Conservation (phyloP, 495 filamentous ascomycete genomes). For the Annulohypoxylon stygium region DNA sequence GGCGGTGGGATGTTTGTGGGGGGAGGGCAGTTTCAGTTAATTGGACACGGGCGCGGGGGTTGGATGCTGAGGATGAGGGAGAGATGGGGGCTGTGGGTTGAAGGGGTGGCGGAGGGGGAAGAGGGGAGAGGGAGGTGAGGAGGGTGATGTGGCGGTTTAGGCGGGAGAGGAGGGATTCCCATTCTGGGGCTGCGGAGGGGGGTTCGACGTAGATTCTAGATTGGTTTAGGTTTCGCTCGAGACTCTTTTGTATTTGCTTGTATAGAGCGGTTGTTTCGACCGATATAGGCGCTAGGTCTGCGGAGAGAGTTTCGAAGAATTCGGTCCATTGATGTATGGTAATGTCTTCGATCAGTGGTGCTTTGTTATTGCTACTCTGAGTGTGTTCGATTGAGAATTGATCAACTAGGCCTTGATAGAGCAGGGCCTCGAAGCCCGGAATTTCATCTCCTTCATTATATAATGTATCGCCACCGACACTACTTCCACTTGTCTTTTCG, state of each 20-base stretch:
- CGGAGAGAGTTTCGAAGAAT: slow-evolving; percentile 52
- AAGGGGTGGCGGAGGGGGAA: background rate
- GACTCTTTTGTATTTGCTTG: slow-evolving; percentile 47
- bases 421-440: slow-evolving; percentile 43
- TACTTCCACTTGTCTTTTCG: background rate
- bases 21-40: slow-evolving; percentile 1
- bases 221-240: slow-evolving; percentile 53
- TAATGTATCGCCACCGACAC: background rate
- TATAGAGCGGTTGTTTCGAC: slow-evolving; percentile 37
- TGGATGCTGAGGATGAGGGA: background rate
- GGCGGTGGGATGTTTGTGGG: slow-evolving; percentile 2
- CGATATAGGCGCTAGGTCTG: background rate
- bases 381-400: background rate
- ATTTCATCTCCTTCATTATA: slow-evolving; percentile 24
- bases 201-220: slow-evolving; percentile 5
- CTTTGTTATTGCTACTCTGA: slow-evolving; percentile 11
- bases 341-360: slow-evolving; percentile 44
- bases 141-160: slow-evolving; percentile 45
- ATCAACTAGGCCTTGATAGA: slow-evolving; percentile 40
- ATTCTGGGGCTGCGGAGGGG: slow-evolving; percentile 26
- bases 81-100: background rate
- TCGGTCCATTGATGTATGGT: slow-evolving; percentile 52
- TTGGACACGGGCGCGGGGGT: slow-evolving; percentile 6
- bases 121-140: slow-evolving; percentile 25
- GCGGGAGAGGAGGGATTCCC: slow-evolving; percentile 50